These are phyloP conservation scores for Orbilia brochopaga DNA, from an alignment of 2,329 filamentous ascomycete species.

Conservation along the genomic window DNA sequence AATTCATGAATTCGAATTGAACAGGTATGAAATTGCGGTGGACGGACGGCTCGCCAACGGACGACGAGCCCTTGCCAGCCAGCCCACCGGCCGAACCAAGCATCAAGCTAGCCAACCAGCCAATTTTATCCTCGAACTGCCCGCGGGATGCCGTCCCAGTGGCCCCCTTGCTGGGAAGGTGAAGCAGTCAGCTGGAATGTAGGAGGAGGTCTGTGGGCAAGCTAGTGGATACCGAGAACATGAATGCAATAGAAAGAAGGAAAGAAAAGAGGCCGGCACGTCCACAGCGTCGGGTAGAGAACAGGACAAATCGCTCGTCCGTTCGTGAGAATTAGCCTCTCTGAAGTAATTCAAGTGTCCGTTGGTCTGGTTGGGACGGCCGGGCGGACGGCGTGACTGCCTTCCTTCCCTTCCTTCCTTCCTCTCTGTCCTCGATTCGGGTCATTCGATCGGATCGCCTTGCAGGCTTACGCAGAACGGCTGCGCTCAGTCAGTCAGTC, in stretches of 20 bases:
- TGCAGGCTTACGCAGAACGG: too few species aligned
- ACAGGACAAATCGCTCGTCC: neutral
- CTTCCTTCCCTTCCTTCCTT: neutral
- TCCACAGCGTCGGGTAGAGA: slow-evolving; percentile 4
- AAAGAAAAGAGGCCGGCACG: neutral
- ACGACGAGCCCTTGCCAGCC: neutral
- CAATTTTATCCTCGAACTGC: neutral
- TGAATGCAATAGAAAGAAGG: too few species aligned
- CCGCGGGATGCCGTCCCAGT: slow-evolving; percentile 4
- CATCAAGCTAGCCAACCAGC: neutral
- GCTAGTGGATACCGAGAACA: too few species aligned
- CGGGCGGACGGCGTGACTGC: too few species aligned
- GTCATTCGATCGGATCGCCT: too few species aligned
- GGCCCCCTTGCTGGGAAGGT: slow-evolving; percentile 6
- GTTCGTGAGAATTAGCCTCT: neutral
- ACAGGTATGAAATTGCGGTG: neutral
- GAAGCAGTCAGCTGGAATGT: neutral
- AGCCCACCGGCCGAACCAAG: neutral
- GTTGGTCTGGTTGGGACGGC: neutral
- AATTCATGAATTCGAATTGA: neutral
- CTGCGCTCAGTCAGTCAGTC: too few species aligned
- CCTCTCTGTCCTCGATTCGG: neutral
- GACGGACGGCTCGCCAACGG: slow-evolving; percentile 2
- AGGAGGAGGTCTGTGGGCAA: neutral
- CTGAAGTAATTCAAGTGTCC: neutral